Evolutionary conservation across 1,284 basidiomycete species (phyloP).

Genomic region (Peniophora sp.): DNA sequence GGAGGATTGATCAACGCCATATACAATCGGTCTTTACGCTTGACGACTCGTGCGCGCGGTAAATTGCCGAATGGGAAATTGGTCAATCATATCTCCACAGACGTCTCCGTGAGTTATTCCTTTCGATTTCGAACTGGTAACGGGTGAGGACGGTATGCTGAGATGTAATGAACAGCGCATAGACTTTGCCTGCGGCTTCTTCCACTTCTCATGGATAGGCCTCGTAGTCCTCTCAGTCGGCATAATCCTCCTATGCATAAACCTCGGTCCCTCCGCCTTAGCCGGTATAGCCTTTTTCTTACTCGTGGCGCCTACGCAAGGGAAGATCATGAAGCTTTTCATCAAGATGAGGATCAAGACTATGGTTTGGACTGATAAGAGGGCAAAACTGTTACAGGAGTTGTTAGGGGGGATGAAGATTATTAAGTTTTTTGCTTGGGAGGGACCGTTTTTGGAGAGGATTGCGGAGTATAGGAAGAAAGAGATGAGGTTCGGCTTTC

Average conservation of each 20-base stretch:
- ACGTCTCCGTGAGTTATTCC: constrained; percentile 82
- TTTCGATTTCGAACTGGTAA: constrained; percentile 20
- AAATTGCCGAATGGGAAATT: constrained; percentile 81
- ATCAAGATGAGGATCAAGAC: constrained; percentile 52
- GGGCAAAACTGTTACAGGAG: constrained; percentile 62
- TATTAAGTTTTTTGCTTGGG: constrained; percentile 73
- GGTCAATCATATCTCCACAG: constrained; percentile 91
- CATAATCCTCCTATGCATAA: no score
- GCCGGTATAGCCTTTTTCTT: constrained; percentile 74
- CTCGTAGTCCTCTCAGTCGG: no score
- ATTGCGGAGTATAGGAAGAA: constrained; percentile 42
- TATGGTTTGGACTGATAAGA: constrained; percentile 65
- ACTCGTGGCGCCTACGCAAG: constrained; percentile 62
- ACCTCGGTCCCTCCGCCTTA: constrained; percentile 72
- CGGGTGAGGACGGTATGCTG: no score
- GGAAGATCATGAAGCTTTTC: constrained; percentile 62
- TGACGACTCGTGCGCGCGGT: constrained; percentile 76
- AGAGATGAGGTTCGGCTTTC: constrained; percentile 54
- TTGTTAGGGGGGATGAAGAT: constrained; percentile 65
- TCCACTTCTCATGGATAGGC: no score
- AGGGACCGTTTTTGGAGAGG: constrained; percentile 57
- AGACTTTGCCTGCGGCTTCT: no score
- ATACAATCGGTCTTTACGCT: constrained; percentile 71
- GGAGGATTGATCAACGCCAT: constrained; percentile 86
- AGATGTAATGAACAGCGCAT: no score